Evolutionary conservation across 208 protist genomes (phyloP).

Genomic region (Trichomonas gallinae): DNA sequence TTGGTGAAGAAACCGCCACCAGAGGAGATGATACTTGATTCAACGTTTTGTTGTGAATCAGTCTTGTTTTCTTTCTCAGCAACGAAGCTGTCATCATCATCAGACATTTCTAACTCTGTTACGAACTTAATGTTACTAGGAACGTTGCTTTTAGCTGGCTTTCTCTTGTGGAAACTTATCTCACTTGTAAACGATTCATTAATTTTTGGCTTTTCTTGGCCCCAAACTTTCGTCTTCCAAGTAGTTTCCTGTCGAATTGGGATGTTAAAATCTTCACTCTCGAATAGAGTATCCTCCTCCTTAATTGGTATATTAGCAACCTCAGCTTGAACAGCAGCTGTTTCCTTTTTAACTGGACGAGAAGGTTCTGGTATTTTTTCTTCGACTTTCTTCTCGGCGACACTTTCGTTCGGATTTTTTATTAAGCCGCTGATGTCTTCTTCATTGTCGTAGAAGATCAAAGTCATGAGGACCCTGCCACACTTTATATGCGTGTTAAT

Average conservation of each 20-base stretch:
- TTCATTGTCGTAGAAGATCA: background rate
- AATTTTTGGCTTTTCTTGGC: background rate
- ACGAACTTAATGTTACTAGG: background rate
- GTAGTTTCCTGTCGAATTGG: background rate
- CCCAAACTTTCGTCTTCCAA: background rate
- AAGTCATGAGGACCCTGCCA: background rate
- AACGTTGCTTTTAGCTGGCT: background rate
- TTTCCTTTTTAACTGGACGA: background rate
- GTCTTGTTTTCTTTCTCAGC: background rate
- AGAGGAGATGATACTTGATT: background rate
- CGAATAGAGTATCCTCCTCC: background rate
- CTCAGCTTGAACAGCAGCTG: background rate
- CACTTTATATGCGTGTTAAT: background rate
- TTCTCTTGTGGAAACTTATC: background rate
- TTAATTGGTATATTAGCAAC: background rate
- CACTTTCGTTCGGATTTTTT: background rate
- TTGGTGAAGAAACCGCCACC: background rate
- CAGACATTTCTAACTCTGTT: background rate
- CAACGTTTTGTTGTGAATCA: background rate
- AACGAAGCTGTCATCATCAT: background rate
- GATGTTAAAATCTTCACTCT: background rate
- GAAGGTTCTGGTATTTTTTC: background rate
- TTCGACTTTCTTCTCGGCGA: background rate
- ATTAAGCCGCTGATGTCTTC: background rate
- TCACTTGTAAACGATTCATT: background rate